Evolutionary conservation across 23 red algal species (phyloP), one percentile per base, ranked within the genome.

Genomic region (Agarophyton chilense): DNA sequence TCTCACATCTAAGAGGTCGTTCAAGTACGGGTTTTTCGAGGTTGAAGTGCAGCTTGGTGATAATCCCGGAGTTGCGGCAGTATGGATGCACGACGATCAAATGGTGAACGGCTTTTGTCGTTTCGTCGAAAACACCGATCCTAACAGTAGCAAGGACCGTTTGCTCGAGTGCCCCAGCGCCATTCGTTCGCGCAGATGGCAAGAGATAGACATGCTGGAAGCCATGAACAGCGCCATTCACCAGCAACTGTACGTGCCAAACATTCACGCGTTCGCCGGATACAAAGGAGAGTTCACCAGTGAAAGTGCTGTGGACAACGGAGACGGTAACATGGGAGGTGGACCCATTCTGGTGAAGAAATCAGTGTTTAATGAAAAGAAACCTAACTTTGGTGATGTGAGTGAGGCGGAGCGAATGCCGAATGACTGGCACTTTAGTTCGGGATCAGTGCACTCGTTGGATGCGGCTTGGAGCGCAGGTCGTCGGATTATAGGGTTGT

Each of bases 201-300:
- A 80, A 35, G 77, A 80, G 50, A 80, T 80, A 25, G 77, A 80
- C n/a, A 80, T 80, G 50, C n/a, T 80, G 51, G 77, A 80, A 25
- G 77, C 77, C 2, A 80, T 80, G 77, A 61, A 80, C 36, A 80
- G 51, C 14, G 33, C 44, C 18, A 42, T 58, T 42, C 54, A 80
- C n/a, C 22, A 61, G 31, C 32, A 80, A 35, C 77, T 33, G 2
- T 80, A 58, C 54, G 24, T 80, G 8, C 77, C 77, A 24, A 80
- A 80, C 54, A 61, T 61, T 35, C 77, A 80, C 25, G 77, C 51
- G 51, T 80, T 80, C 46, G 31, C 77, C n/a, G 54, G 50, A 21
- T 80, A 80, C 54, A 80, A 80, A 32, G 77, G 77, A 9, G 77
- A 80, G 33, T 80, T 80, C 54, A 58, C 77, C 19, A 58, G 51